Evolutionary conservation across 2,329 filamentous ascomycete species (phyloP), one percentile per base, ranked within the genome.

Genomic region (Colletotrichum sp.): DNA sequence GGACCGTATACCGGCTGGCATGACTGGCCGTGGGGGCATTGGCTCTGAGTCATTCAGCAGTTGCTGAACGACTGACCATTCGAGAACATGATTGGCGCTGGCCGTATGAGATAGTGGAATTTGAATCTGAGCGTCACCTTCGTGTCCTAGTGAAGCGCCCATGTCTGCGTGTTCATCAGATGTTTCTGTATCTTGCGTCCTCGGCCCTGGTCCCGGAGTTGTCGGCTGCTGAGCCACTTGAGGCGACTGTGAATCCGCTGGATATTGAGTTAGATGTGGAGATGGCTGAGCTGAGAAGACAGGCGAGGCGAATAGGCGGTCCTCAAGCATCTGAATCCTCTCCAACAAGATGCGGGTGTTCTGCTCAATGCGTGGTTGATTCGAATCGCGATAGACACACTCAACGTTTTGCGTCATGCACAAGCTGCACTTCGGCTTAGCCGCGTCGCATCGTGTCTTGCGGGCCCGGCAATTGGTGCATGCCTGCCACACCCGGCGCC

Each of bases 401-500:
- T 82, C 81, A 2, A 82, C 81, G 30, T 80, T 78, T 8, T 82
- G 81, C 3, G 77, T 52, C n/a, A 77, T 39, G 57, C 82, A 83
- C 9, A 81, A 72, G 28, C 81, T 78, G 64, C 82, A 83, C 70
- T 77, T 78, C 5, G 82, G 82, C 65, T 81, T 76, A 2, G 76
- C 80, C 13, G 81, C 82, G 62, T 83, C 82, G 59, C 82, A 83
- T 3, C 82, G 79, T 4, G 80, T 82, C 73, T 83, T 83, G 28
- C 82, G 80, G n/a, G 78, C 74, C 7, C 81, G 80, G 60, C 82
- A 83, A 16, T 82, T 82, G 3, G 78, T 78, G 36, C 82, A 83
- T 26, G 82, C 82, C 65, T 83, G 82, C 63, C 75, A 72, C 12
- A 77, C 79, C 39, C 79, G 75, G 24, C 79, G 75, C 18, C 78